Evolutionary conservation across 139 green algal genomes (phyloP), one percentile per base, ranked within the genome.

Genomic region (Bryopsis sp.): DNA sequence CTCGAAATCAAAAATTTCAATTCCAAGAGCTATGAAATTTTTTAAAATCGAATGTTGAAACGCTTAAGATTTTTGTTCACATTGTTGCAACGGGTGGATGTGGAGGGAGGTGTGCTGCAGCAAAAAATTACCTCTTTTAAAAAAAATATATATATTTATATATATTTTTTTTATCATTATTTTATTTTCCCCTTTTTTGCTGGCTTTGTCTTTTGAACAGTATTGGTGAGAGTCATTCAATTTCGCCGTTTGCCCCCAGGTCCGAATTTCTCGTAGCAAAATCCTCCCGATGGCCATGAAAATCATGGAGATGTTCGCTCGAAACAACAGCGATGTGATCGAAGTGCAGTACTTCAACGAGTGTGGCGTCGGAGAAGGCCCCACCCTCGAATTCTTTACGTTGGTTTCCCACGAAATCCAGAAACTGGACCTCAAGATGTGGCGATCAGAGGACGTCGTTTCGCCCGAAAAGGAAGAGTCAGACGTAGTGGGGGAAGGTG

Each of bases 351-450:
- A 93, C 81, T 96, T 96, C 72, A 81, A 81, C 19, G 93, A 98
- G 79, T 81, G 90, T 33, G 93, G 93, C 69, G 97, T 89, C 2
- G 93, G 93, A 19, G 84, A 97, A 60, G 93, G 93, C 2, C 93
- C 93, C 47, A 98, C 93, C 3, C 86, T 98, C 43, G 93, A 98
- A 80, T 98, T 97, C 75, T 98, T 96, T 85, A 96, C 93, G 29
- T 82, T 98, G 67, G 74, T 98, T 26, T 88, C 78, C 2, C 84
- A 97, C 73, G 89, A 97, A 78, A 82, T 98, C 46, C 90, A 95
- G 81, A 65, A 75, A 26, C 74, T 71, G 36, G 39, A 58, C 1
- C 81, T 98, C 31, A 70, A 78, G 67, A 84, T 98, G 73, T 98
- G 93, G 93, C 82, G 93, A 11, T 74, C 85, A 57, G 83, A 92